Evolutionary conservation across 176 grass and related monocot species (phyloP), one percentile per base, ranked within the genome.

Genomic region (Pontederia paniculata): DNA sequence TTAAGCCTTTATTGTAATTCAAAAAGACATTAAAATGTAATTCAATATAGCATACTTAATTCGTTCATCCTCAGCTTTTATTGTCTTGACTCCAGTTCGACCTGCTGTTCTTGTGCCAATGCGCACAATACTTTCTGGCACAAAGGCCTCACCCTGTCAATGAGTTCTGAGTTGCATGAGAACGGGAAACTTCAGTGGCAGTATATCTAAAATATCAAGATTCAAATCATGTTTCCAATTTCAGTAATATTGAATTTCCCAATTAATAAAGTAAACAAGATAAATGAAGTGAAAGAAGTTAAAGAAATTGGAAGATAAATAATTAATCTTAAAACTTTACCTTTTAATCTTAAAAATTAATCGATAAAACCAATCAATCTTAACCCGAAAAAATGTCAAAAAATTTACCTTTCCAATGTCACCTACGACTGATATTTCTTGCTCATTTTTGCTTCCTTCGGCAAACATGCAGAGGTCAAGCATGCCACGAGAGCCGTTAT

Each of bases 401-500:
- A 54, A 41, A 42, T 13, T 12, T 85, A 89, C 90, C 90, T 95
- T 95, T 37, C 90, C 90, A 58, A 67, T 75, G 63, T 95, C 76
- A 48, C 90, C 90, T 55, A 89, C 85, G 42, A 95, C 85, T 60
- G 79, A 95, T 63, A 95, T 95, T 75, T 95, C 90, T 67, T 95
- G 85, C 63, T 95, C 85, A 48, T 95, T 95, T 57, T 60, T 84
- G 78, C 90, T 89, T 64, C 82, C 90, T 74, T 95, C 90, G 60
- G 85, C 90, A 83, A 95, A 95, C 85, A 95, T 95, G 59, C 90
- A 95, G 52, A 95, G 82, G 54, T 95, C 90, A 65, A 95, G 85
- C 85, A 95, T 86, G 14, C 85, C 90, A 55, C 90, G 85, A 52
- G 85, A 86, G 8, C 82, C 90, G 80, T 86, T 89, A 72, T 89